Conservation (phyloP, 176 grass and related monocot genomes). For the Triticum timopheevii region DNA sequence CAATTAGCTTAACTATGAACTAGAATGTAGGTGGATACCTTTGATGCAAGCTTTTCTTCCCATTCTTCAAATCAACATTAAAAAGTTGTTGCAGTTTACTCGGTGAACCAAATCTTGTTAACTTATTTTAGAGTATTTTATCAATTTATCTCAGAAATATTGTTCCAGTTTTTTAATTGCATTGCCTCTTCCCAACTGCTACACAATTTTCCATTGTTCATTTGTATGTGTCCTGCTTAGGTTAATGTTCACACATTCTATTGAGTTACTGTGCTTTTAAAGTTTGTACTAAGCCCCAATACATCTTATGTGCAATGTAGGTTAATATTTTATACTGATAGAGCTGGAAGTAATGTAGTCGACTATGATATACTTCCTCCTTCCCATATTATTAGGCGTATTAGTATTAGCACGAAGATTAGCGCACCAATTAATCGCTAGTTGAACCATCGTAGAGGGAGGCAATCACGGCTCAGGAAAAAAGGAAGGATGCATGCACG, state of each 20-base stretch:
- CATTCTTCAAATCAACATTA: not conserved
- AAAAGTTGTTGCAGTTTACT: not conserved
- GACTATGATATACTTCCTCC: not conserved
- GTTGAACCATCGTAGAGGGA: too few relatives aligned
- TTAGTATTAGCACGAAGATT: too few relatives aligned
- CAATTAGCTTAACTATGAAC: conserved; percentile 1
- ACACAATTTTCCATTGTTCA: not conserved
- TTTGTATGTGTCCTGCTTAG: not conserved
- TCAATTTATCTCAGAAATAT: not conserved
- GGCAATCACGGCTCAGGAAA: too few relatives aligned
- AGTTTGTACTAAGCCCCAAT: too few relatives aligned
- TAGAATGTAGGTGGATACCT: conserved; percentile 15
- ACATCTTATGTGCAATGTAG: not conserved
- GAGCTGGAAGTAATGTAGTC: conserved; percentile 3
- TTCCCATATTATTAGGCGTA: too few relatives aligned
- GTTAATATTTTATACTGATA: conserved; percentile 3
- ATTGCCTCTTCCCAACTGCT: not conserved
- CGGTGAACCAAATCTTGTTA: not conserved
- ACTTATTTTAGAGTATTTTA: not conserved
- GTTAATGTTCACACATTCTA: not conserved
- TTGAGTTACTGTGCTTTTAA: not conserved
- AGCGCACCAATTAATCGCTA: too few relatives aligned
- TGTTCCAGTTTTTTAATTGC: not conserved
- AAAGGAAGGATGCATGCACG: too few relatives aligned
- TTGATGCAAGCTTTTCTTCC: not conserved